A percentile compares a stretch with the other conserved stretches of the same genome.
phyloP scores from a whole-genome alignment of 2,329 filamentous ascomycete species.

The Fusarium papillatum region DNA sequence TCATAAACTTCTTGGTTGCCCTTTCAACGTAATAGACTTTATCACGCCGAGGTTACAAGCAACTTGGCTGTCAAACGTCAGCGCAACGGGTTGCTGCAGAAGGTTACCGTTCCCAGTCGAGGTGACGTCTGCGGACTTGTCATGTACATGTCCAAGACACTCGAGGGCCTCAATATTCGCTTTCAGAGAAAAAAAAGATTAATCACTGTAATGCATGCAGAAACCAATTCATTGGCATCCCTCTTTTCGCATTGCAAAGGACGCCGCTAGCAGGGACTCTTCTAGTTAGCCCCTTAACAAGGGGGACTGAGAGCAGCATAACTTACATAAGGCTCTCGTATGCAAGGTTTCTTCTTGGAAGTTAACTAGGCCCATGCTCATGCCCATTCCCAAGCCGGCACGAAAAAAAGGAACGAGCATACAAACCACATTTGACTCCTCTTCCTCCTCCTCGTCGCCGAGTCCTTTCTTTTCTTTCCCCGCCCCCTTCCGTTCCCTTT shows the following conservation, averaged over 20 bases:
- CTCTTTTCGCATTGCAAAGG: constrained; percentile 5
- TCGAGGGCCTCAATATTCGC: background rate
- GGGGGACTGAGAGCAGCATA: constrained; percentile 20
- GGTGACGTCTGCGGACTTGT: constrained; percentile 27
- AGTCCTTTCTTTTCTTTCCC: constrained; percentile 38
- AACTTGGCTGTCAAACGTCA: constrained; percentile 31
- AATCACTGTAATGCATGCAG: constrained; percentile 13
- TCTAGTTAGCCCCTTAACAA: constrained; percentile 35
- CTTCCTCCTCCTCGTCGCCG: constrained; percentile 29
- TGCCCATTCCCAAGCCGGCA: constrained; percentile 26
- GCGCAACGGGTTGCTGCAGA: constrained; percentile 32
- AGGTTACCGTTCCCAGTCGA: constrained; percentile 20
- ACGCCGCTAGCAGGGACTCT: constrained; percentile 34
- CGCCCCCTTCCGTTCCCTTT: constrained; percentile 34
- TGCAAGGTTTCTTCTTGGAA: constrained; percentile 31
- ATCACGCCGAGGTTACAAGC: constrained; percentile 5
- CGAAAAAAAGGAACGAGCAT: constrained; percentile 40
- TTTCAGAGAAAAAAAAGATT: background rate
- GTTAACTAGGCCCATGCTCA: constrained; percentile 10
- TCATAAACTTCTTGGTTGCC: constrained; percentile 17
- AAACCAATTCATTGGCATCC: constrained; percentile 1
- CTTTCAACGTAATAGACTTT: constrained; percentile 23
- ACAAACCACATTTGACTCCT: constrained; percentile 13
- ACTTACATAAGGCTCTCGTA: constrained; percentile 27
- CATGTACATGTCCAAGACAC: constrained; percentile 12